Conservation (phyloP, 768 basidiomycete genomes). For the Naganishia kalamii region DNA sequence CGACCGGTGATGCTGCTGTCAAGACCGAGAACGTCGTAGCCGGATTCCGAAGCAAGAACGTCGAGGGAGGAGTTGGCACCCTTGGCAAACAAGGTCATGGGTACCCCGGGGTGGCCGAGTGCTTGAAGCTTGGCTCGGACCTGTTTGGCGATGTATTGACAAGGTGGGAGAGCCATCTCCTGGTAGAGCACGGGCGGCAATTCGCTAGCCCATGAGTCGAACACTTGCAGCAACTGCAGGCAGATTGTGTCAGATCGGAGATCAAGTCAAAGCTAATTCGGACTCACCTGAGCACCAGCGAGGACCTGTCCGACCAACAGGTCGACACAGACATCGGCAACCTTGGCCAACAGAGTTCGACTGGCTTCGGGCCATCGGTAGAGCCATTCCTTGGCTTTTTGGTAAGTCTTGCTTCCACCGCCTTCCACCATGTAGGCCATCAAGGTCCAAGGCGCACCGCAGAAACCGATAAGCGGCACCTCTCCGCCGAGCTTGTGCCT, state of each 20-base stretch:
- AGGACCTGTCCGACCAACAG: conserved; percentile 86
- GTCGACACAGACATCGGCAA: conserved; percentile 84
- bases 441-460: conserved; percentile 95
- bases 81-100: conserved; percentile 91
- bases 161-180: conserved; percentile 73
- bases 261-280: neutral
- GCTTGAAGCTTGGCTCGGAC: conserved; percentile 59
- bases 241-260: neutral
- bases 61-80: conserved; percentile 73
- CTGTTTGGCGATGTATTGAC: conserved; percentile 63
- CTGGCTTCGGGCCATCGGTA: conserved; percentile 83
- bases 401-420: conserved; percentile 80
- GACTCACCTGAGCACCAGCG: conserved; percentile 86
- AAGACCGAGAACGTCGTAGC: conserved; percentile 82
- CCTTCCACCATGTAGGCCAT: conserved; percentile 99
- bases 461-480: conserved; percentile 95
- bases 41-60: conserved; percentile 54
- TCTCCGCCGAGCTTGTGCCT: conserved; percentile 72
- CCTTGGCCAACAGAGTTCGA: conserved; percentile 64
- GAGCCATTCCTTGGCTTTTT: conserved; percentile 89
- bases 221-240: conserved; percentile 80
- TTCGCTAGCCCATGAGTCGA: conserved; percentile 94
- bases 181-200: conserved; percentile 80
- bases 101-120: conserved; percentile 57
- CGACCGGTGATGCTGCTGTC: conserved; percentile 84